Percentiles rank a stretch among this genome's conserved stretches.
Conservation (phyloP, 1,284 basidiomycete species). For the Fomitopsis schrenkii region DNA sequence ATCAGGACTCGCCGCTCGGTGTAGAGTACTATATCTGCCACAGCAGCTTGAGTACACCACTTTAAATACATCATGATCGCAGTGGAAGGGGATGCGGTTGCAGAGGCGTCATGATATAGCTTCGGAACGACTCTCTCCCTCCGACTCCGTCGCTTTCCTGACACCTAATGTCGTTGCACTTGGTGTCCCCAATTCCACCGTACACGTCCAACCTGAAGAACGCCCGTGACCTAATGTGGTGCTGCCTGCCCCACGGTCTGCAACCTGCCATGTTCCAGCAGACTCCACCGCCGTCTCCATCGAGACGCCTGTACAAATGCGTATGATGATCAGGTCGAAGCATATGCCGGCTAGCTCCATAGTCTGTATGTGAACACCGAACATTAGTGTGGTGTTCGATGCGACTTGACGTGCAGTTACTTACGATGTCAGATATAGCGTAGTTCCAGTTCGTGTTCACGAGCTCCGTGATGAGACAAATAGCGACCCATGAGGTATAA, state of each 20-base stretch:
- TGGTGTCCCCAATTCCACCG: background rate
- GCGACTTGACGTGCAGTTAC: background rate
- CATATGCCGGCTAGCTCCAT: slow-evolving; percentile 27
- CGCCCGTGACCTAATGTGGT: background rate
- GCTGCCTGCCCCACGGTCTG: background rate
- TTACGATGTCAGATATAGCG: slow-evolving; percentile 12
- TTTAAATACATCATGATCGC: too few relatives aligned
- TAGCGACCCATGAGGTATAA: slow-evolving; percentile 31
- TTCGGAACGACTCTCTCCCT: too few relatives aligned
- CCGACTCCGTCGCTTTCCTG: background rate
- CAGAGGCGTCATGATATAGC: too few relatives aligned
- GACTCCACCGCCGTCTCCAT: background rate
- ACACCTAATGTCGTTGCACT: background rate
- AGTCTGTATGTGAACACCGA: background rate
- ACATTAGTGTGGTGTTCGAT: background rate
- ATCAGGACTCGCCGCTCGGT: too few relatives aligned
- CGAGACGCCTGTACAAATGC: slow-evolving; percentile 2
- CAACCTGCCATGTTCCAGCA: background rate
- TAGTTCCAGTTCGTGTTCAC: slow-evolving; percentile 31
- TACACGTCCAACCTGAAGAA: background rate
- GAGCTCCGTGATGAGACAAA: slow-evolving; percentile 33
- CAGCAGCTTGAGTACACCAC: too few relatives aligned
- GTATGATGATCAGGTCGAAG: slow-evolving; percentile 36
- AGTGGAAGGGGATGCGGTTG: too few relatives aligned
- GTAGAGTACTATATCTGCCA: too few relatives aligned